Percentiles rank a stretch among this genome's conserved stretches.
Conservation (phyloP, 1,139 yeast genomes). For the Sugiyamaella pinicola region DNA sequence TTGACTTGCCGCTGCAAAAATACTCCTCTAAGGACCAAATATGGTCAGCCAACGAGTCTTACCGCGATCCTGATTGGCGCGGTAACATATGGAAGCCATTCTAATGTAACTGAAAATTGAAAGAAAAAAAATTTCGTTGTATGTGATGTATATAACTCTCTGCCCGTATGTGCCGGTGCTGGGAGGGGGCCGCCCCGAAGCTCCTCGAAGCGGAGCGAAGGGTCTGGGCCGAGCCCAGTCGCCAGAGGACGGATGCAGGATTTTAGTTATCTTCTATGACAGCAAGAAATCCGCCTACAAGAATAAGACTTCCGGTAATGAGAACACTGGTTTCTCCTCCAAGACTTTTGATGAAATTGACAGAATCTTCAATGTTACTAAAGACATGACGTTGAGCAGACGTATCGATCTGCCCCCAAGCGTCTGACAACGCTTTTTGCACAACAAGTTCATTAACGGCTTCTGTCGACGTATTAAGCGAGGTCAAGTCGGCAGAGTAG, state of each 20-base stretch:
- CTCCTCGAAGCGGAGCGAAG: no score
- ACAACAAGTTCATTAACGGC: slow-evolving; percentile 75
- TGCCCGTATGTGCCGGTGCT: no score
- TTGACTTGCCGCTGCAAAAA: slow-evolving; percentile 35
- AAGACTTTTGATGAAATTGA: slow-evolving; percentile 53
- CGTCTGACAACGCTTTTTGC: slow-evolving; percentile 72
- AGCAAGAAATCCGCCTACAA: slow-evolving; percentile 91
- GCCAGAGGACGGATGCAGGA: no score
- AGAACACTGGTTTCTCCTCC: slow-evolving; percentile 59
- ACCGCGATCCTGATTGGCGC: slow-evolving; percentile 31
- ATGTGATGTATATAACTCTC: no score
- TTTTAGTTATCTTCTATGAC: slow-evolving; percentile 50
- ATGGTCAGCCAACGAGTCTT: slow-evolving; percentile 33
- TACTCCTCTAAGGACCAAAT: slow-evolving; percentile 30
- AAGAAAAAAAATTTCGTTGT: background rate
- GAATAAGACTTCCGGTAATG: slow-evolving; percentile 91
- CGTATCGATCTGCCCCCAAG: slow-evolving; percentile 64
- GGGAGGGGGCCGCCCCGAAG: no score
- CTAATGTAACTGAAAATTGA: background rate
- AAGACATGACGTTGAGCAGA: slow-evolving; percentile 56
- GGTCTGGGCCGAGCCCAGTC: no score
- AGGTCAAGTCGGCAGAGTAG: slow-evolving; percentile 80
- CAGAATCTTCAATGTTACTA: slow-evolving; percentile 75
- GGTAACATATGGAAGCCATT: slow-evolving; percentile 31
- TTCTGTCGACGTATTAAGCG: slow-evolving; percentile 78